phyloP scores from a whole-genome alignment of 805 yeast species.

The Myxozyma geophila region DNA sequence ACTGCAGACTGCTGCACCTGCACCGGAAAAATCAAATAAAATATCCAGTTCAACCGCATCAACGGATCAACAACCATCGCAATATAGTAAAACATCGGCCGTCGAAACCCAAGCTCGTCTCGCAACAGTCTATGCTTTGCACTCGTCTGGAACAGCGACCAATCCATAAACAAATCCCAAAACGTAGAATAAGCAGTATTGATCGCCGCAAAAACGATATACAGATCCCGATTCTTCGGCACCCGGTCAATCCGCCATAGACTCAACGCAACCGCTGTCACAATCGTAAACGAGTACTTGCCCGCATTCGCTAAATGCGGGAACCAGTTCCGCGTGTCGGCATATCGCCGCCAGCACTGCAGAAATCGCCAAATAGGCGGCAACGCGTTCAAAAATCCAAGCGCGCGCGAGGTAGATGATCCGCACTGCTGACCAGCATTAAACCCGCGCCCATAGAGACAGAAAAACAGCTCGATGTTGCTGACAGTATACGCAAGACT shows the following conservation, averaged over 20 bases:
- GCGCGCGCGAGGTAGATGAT: slow-evolving; percentile 68
- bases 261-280: slow-evolving; percentile 75
- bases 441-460: slow-evolving; percentile 77
- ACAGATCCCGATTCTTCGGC: slow-evolving; percentile 54
- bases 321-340: slow-evolving; percentile 93
- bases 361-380: slow-evolving; percentile 90
- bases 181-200: slow-evolving; percentile 70
- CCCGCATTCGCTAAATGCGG: slow-evolving; percentile 91
- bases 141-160: slow-evolving; percentile 79
- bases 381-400: slow-evolving; percentile 83
- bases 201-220: slow-evolving; percentile 72
- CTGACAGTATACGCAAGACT: slow-evolving; percentile 87
- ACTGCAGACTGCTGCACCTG: slow-evolving; percentile 87
- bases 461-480: slow-evolving; percentile 81
- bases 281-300: slow-evolving; percentile 70
- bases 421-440: slow-evolving; percentile 62
- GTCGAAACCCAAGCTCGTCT: slow-evolving; percentile 67
- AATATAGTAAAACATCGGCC: slow-evolving; percentile 65
- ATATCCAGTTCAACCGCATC: slow-evolving; percentile 88
- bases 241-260: slow-evolving; percentile 69
- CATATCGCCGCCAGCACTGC: slow-evolving; percentile 89
- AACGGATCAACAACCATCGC: slow-evolving; percentile 77
- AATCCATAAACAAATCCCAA: slow-evolving; percentile 97
- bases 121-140: slow-evolving; percentile 64
- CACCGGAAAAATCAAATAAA: slow-evolving; percentile 75